Evolutionary conservation across 2,329 filamentous ascomycete genomes (phyloP).

Genomic region (Samsoniella hepiali): DNA sequence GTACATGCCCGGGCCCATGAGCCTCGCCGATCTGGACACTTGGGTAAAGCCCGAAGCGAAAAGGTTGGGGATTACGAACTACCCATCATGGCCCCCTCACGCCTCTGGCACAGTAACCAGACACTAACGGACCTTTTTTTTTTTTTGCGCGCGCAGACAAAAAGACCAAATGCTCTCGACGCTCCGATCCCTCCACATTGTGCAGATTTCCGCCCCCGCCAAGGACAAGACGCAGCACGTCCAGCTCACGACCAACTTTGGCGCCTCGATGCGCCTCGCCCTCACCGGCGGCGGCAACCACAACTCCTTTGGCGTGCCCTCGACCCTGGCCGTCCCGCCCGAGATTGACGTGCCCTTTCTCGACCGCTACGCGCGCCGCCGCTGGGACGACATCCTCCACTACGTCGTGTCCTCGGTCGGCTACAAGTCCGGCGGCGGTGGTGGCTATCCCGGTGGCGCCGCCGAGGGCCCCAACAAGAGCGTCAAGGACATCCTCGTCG

Average conservation of each 20-base stretch:
- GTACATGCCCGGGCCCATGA: slow-evolving; percentile 80
- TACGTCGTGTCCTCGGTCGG: slow-evolving; percentile 84
- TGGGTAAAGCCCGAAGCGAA: slow-evolving; percentile 72
- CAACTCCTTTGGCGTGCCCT: slow-evolving; percentile 87
- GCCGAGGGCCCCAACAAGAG: slow-evolving; percentile 62
- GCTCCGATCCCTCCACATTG: slow-evolving; percentile 81
- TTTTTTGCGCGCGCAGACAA: slow-evolving; percentile 47
- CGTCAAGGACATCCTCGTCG: slow-evolving; percentile 79
- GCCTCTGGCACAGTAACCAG: not conserved
- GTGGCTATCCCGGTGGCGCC: slow-evolving; percentile 38
- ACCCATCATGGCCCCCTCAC: too few species aligned
- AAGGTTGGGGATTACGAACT: slow-evolving; percentile 27
- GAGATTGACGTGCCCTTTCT: slow-evolving; percentile 69
- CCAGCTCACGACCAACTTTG: slow-evolving; percentile 77
- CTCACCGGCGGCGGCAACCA: slow-evolving; percentile 83
- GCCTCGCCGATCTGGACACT: slow-evolving; percentile 73
- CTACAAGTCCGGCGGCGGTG: slow-evolving; percentile 44
- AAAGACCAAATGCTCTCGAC: slow-evolving; percentile 81
- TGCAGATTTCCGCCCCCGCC: slow-evolving; percentile 60
- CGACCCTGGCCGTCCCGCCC: slow-evolving; percentile 57
- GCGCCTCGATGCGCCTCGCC: slow-evolving; percentile 76
- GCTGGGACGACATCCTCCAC: slow-evolving; percentile 95
- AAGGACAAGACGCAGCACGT: slow-evolving; percentile 68
- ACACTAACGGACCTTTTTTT: too few species aligned
- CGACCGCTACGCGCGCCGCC: slow-evolving; percentile 78